Conservation (phyloP, 768 basidiomycete species). For the Mycena amicta region DNA sequence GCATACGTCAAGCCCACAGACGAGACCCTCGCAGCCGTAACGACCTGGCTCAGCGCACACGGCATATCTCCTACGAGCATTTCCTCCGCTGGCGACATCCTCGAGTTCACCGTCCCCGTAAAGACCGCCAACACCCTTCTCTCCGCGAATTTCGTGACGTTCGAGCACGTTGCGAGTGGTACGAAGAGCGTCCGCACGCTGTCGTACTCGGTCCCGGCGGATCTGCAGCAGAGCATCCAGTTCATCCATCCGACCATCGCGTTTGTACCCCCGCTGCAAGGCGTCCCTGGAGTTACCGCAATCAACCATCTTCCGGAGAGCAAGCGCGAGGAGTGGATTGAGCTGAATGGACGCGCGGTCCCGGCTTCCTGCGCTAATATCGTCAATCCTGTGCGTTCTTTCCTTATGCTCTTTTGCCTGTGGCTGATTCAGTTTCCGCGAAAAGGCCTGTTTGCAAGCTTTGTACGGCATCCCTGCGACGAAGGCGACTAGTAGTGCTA, state of each 20-base stretch:
- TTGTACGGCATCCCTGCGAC: conserved; percentile 12
- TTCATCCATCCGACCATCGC: conserved; percentile 43
- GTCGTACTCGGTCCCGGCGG: conserved; percentile 49
- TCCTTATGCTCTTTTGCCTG: background rate
- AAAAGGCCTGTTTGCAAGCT: conserved; percentile 8
- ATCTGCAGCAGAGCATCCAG: conserved; percentile 44
- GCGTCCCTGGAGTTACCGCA: background rate
- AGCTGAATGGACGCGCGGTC: background rate
- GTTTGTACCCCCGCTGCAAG: conserved; percentile 9
- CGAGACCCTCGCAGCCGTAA: conserved; percentile 9
- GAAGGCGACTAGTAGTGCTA: conserved; percentile 3
- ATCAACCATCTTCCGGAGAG: background rate
- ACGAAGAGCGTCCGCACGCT: conserved; percentile 46
- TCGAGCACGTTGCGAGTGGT: conserved; percentile 38
- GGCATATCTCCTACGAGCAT: conserved; percentile 40
- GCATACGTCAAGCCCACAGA: conserved; percentile 11
- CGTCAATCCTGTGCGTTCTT: conserved; percentile 1
- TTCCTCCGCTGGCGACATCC: conserved; percentile 49
- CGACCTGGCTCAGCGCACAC: conserved; percentile 43
- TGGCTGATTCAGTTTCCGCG: background rate
- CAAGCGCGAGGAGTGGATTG: background rate
- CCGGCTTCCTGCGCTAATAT: conserved; percentile 7
- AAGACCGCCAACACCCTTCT: conserved; percentile 48
- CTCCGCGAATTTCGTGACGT: conserved; percentile 40
- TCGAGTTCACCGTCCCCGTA: conserved; percentile 45